phyloP scores from a whole-genome alignment of 257 asterid species.

The Solanum corneliomulleri region DNA sequence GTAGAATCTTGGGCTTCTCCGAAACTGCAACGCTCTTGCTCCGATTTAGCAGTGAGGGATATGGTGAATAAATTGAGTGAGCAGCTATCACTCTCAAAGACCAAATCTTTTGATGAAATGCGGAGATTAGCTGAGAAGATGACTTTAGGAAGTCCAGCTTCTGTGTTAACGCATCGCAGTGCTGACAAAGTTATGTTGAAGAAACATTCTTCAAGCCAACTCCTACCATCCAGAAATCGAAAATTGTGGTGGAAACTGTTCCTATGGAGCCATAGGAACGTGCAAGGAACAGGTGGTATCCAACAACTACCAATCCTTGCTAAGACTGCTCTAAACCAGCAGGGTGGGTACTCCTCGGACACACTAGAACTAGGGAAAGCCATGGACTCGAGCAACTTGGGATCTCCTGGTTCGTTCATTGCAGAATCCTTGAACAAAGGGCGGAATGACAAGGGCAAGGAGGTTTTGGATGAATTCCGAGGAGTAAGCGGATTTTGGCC shows the following conservation, averaged over 20 bases:
- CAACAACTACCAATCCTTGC: conserved; percentile 14
- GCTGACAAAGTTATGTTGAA: conserved; percentile 71
- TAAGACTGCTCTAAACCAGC: conserved; percentile 26
- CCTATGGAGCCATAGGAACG: conserved; percentile 77
- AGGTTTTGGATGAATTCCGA: conserved; percentile 32
- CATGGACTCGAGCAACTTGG: conserved; percentile 10
- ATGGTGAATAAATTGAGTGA: conserved; percentile 16
- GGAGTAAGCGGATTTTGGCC: conserved; percentile 65
- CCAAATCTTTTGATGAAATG: conserved; percentile 47
- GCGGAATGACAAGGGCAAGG: conserved; percentile 10
- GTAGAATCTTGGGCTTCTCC: conserved; percentile 37
- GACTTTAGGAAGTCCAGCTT: conserved; percentile 26
- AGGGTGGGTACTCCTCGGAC: conserved; percentile 76
- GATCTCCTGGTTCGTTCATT: conserved; percentile 23
- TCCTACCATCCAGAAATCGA: conserved; percentile 69
- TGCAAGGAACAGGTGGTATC: conserved; percentile 13
- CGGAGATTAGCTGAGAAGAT: conserved; percentile 28
- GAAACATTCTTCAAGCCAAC: conserved; percentile 69
- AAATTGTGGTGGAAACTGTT: conserved; percentile 68
- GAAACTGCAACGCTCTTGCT: conserved; percentile 49
- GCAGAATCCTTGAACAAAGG: conserved; percentile 15
- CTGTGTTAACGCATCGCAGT: conserved; percentile 33
- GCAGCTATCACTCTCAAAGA: conserved; percentile 11
- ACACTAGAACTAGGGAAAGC: conserved; percentile 43
- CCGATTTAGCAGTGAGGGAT: conserved; percentile 35